Evolutionary conservation across 2,329 filamentous ascomycete genomes (phyloP).

Genomic region (Ascochyta pisi): DNA sequence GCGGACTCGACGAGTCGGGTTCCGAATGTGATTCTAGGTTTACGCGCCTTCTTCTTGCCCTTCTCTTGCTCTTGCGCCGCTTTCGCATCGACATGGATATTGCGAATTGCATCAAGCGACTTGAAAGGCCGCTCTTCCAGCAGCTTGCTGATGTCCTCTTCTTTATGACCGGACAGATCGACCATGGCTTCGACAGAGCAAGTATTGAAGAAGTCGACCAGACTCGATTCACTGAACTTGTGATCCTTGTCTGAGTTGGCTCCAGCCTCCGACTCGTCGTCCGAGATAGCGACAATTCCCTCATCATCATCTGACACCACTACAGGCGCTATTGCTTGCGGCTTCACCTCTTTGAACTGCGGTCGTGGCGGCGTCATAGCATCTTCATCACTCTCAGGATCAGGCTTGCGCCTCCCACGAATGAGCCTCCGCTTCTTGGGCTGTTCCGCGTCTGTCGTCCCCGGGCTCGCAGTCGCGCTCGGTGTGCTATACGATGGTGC

Average conservation of each 20-base stretch:
- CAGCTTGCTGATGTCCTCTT: conserved; percentile 72
- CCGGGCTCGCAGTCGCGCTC: conserved; percentile 21
- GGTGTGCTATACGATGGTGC: conserved; percentile 27
- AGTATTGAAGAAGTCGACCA: conserved; percentile 83
- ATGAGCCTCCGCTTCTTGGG: conserved; percentile 54
- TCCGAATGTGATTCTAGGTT: conserved; percentile 62
- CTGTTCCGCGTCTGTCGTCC: conserved; percentile 20
- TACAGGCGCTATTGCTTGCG: conserved; percentile 19
- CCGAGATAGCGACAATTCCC: conserved; percentile 45
- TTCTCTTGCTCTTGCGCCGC: conserved; percentile 35
- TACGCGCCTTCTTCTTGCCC: conserved; percentile 44
- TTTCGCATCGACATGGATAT: conserved; percentile 59
- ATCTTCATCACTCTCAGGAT: conserved; percentile 36
- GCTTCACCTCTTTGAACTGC: conserved; percentile 20
- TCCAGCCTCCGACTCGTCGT: conserved; percentile 56
- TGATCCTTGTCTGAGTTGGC: conserved; percentile 28
- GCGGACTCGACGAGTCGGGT: conserved; percentile 72
- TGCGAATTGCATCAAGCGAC: conserved; percentile 69
- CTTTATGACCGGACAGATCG: conserved; percentile 79
- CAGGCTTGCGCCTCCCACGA: conserved; percentile 54
- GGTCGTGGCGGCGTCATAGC: conserved; percentile 25
- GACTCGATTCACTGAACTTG: conserved; percentile 56
- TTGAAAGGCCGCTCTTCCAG: conserved; percentile 77
- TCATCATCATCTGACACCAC: conserved; percentile 41
- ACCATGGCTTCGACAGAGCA: conserved; percentile 78